A percentile compares a stretch with the other conserved stretches of the same genome.
Conservation (phyloP, 2,329 filamentous ascomycete species). For the Fusarium brachygibbosum region DNA sequence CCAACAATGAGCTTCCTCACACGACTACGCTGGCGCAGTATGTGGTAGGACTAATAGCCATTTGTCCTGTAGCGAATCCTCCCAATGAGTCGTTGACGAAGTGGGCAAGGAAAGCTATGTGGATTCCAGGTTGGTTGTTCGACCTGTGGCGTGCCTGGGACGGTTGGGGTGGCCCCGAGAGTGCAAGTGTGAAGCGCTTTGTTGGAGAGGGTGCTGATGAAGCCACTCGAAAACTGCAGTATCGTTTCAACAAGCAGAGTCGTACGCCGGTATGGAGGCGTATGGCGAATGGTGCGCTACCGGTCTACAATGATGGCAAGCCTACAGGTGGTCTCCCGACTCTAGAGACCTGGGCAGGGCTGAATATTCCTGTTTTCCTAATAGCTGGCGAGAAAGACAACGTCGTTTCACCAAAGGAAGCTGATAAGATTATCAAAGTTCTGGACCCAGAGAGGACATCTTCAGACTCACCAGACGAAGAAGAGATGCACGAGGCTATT, state of each 20-base stretch:
- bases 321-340: constrained; percentile 76
- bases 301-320: constrained; percentile 67
- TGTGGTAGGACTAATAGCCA: constrained; percentile 81
- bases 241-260: constrained; percentile 85
- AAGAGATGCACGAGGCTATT: constrained; percentile 48
- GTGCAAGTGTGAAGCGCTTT: constrained; percentile 83
- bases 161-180: constrained; percentile 80
- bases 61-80: constrained; percentile 82
- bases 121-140: constrained; percentile 79
- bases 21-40: constrained; percentile 68
- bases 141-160: constrained; percentile 84
- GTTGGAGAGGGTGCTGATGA: constrained; percentile 75
- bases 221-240: constrained; percentile 75
- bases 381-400: constrained; percentile 82
- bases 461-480: constrained; percentile 35
- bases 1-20: constrained; percentile 61
- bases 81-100: constrained; percentile 61
- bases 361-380: constrained; percentile 81
- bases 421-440: constrained; percentile 72
- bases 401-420: constrained; percentile 78
- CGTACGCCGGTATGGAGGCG: constrained; percentile 84
- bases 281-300: constrained; percentile 80
- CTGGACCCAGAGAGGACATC: constrained; percentile 48
- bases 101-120: constrained; percentile 70
- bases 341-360: constrained; percentile 76